Evolutionary conservation across 1,284 basidiomycete species (phyloP), one percentile per base, ranked within the genome.

Genomic region (Ustilago bromivora): DNA sequence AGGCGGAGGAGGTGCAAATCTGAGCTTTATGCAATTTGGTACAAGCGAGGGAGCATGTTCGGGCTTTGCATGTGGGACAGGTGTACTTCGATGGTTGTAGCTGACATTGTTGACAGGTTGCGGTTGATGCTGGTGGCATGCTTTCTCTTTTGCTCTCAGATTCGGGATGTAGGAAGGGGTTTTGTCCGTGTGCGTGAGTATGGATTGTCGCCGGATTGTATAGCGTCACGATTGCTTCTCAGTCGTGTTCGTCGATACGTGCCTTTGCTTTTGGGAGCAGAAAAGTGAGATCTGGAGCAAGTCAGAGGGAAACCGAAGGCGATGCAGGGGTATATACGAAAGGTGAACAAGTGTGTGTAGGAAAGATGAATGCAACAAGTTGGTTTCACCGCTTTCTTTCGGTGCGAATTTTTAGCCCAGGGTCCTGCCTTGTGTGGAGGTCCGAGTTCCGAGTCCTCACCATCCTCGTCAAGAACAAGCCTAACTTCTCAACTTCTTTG

Each of bases 21-120:
- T 28, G 15, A 4, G 38, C 13, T 54, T 78, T 78, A 58, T 78
- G 76, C n/a, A 35, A 32, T 34, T 61, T 61, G 5, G 65, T 63
- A 35, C 76, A 78, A 2, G 35, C 55, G 3, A 78, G 31, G 4
- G 71, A 74, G 43, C 76, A 78, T 0, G 71, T 78, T 1, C 57
- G 64, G n/a, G 51, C 46, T 9, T 38, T 41, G 38, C 76, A 78
- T 2, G 28, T 10, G 2, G 76, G 76, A 32, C 76, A 78, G 3
- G 76, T 78, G 54, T 78, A 78, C 28, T 75, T 78, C n/a, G 75
- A 49, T 7, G 63, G 17, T 17, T 57, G 12, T 0, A 28, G 3
- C 2, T 36, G 8, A 47, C 75, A 77, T 38, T 59, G 40, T 6
- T 7, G 35, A 43, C 75, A 77, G 5, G 32, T 13, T 0, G 57